phyloP scores from a whole-genome alignment of 2,329 filamentous ascomycete genomes.

The Colletotrichum musae region DNA sequence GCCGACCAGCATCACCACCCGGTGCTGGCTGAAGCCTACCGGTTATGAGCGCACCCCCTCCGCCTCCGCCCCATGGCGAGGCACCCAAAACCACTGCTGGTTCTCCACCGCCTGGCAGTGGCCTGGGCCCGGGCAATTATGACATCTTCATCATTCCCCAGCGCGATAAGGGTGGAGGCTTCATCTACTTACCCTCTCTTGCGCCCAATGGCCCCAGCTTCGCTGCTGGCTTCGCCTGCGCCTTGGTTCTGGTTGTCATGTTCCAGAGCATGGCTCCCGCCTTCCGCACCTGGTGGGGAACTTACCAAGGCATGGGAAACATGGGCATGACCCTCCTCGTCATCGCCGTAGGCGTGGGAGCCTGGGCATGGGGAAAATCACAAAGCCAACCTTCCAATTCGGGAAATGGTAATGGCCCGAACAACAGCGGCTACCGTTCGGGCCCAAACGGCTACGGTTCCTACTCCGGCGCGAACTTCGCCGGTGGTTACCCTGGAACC shows the following conservation, averaged over 20 bases:
- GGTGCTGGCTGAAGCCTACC: slow-evolving; percentile 42
- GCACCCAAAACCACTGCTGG: slow-evolving; percentile 77
- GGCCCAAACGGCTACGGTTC: slow-evolving; percentile 37
- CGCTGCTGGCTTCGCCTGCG: slow-evolving; percentile 85
- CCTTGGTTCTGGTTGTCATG: slow-evolving; percentile 80
- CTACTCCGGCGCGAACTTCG: slow-evolving; percentile 37
- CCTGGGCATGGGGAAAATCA: slow-evolving; percentile 71
- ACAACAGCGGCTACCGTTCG: slow-evolving; percentile 26
- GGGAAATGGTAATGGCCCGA: slow-evolving; percentile 33
- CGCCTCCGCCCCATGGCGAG: slow-evolving; percentile 88
- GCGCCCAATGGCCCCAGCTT: slow-evolving; percentile 92
- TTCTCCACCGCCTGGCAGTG: slow-evolving; percentile 62
- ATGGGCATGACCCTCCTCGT: slow-evolving; percentile 81
- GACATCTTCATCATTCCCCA: slow-evolving; percentile 98
- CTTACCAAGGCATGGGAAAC: slow-evolving; percentile 79
- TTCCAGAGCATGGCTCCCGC: slow-evolving; percentile 82
- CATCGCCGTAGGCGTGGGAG: slow-evolving; percentile 80
- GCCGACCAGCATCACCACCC: slow-evolving; percentile 28
- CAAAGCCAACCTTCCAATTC: slow-evolving; percentile 50
- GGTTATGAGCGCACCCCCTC: slow-evolving; percentile 75
- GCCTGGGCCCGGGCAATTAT: slow-evolving; percentile 90
- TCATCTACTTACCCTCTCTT: slow-evolving; percentile 93
- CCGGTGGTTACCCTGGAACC: slow-evolving; percentile 35
- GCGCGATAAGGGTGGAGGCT: slow-evolving; percentile 89
- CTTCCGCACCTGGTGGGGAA: slow-evolving; percentile 79